Base-by-base conservation (phyloP, 495 filamentous ascomycete genomes). In the Platismatia glauca region DNA sequence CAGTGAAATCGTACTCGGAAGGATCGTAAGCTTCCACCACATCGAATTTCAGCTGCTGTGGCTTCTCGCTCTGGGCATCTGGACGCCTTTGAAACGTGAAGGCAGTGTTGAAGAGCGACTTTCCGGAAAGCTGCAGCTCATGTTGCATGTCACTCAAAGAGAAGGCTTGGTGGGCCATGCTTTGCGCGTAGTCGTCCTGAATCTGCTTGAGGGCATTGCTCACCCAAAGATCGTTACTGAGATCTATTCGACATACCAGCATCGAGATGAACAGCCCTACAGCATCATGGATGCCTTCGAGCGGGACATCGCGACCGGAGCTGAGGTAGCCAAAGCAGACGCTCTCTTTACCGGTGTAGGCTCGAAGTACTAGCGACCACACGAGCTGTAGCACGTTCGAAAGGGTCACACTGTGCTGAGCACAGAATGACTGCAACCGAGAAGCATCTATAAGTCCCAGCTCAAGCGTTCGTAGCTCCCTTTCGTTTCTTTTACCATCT, bases 251-350 rank as follows among this genome's bases (percentile, higher is more conserved):
- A 66, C 81, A 84, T 60, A 80, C 79, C 22, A 83, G 71, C 76
- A 82, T 83, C 64, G 81, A 81, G 65, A 83, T 81, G 63, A 83
- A 82, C 16, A 80, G 77, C 3, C 81, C 81, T 33, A 81, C 77
- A 57, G 79, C 78, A 52, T 82, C 74, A 39, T 81, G 76, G 37
- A 81, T 80, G 0, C 78, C 77, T n/a, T 70, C 67, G 22, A 82
- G 72, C 29, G 80, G 78, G 18, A 74, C 72, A 68, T 80, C 77
- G 46, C 80, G 73, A 34, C 80, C 79, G 39, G 80, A 75, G 20
- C 76, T 76, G 15, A 78, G 68, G 55, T 82, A 82, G 4, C 83
- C 83, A 64, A 86, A 87, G 63, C 79, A 81, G n/a, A 86, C 75
- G 35, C 82, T 77, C 52, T 83, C 75, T 6, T 76, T 78, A 1